A percentile compares a stretch with the other conserved stretches of the same genome.
Evolutionary conservation across 208 protist genomes (phyloP).

Genomic region (Trypanosoma boissoni): DNA sequence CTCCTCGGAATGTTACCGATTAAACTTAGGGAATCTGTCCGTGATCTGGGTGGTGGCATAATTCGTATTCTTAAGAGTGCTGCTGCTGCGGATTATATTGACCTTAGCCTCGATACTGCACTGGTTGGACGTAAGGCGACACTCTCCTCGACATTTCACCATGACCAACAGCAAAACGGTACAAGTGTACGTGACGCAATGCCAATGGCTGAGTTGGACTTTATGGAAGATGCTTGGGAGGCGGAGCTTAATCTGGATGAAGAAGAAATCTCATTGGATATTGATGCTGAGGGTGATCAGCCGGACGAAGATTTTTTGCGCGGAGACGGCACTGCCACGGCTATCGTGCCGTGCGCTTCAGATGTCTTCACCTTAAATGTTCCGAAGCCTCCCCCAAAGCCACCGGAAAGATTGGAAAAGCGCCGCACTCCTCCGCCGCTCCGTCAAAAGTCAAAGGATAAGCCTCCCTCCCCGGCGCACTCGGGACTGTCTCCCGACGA

Average conservation of each 20-base stretch:
- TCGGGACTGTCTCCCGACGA: slow-evolving; percentile 26
- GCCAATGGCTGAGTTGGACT: slow-evolving; percentile 13
- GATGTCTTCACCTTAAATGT: background rate
- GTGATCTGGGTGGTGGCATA: slow-evolving; percentile 20
- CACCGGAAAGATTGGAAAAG: slow-evolving; percentile 10
- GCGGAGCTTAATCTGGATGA: slow-evolving; percentile 47
- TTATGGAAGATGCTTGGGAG: slow-evolving; percentile 32
- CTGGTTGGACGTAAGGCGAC: slow-evolving; percentile 17
- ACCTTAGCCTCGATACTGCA: slow-evolving; percentile 21
- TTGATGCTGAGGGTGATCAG: background rate
- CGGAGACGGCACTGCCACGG: slow-evolving; percentile 1
- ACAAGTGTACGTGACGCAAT: background rate
- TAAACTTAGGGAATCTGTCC: slow-evolving; percentile 23
- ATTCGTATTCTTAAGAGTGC: slow-evolving; percentile 43
- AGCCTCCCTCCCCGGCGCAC: background rate
- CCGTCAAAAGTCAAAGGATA: background rate
- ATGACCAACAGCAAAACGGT: slow-evolving; percentile 1
- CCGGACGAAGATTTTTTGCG: slow-evolving; percentile 15
- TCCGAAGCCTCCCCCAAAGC: slow-evolving; percentile 17
- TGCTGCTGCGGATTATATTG: slow-evolving; percentile 18
- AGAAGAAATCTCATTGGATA: slow-evolving; percentile 11
- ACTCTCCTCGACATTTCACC: slow-evolving; percentile 4
- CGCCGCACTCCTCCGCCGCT: slow-evolving; percentile 20
- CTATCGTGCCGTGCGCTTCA: background rate
- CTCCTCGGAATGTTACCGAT: slow-evolving; percentile 28